These are phyloP conservation scores for Sporothrix luriei DNA, from an alignment of 2,329 filamentous ascomycete genomes.

Conservation along the genomic window DNA sequence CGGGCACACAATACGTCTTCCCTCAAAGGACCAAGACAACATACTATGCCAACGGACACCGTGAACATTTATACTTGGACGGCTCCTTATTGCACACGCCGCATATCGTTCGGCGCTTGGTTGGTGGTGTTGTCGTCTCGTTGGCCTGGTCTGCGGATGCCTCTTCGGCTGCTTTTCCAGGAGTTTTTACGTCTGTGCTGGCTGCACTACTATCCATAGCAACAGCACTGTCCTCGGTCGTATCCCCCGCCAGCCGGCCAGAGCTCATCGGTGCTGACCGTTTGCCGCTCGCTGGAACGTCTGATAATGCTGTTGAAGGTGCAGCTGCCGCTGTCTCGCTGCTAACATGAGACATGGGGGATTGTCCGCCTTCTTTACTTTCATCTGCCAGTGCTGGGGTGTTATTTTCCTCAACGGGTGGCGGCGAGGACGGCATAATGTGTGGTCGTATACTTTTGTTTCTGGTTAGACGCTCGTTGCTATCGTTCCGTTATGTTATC, in stretches of 20 bases:
- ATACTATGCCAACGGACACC: conserved; percentile 61
- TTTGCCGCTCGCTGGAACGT: neutral
- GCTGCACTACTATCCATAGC: neutral
- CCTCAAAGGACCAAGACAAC: neutral
- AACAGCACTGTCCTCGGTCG: neutral
- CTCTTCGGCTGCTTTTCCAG: neutral
- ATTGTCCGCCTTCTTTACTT: neutral
- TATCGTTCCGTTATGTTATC: no score
- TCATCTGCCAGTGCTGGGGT: neutral
- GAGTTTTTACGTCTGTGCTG: neutral
- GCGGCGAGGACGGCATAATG: neutral
- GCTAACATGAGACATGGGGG: conserved; percentile 5
- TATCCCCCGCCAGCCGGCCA: neutral
- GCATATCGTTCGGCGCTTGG: conserved; percentile 48
- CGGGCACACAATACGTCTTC: neutral
- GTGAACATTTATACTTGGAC: conserved; percentile 65
- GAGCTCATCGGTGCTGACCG: neutral
- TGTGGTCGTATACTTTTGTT: neutral
- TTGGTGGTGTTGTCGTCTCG: conserved; percentile 18
- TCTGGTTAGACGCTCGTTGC: neutral
- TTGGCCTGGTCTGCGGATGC: neutral
- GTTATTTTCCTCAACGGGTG: neutral
- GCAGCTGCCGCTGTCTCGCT: conserved; percentile 12
- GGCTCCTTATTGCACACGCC: conserved; percentile 55
- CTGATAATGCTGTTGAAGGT: neutral